Conservation (phyloP, 345 rosid species). For the Zanthoxylum bungeanum region DNA sequence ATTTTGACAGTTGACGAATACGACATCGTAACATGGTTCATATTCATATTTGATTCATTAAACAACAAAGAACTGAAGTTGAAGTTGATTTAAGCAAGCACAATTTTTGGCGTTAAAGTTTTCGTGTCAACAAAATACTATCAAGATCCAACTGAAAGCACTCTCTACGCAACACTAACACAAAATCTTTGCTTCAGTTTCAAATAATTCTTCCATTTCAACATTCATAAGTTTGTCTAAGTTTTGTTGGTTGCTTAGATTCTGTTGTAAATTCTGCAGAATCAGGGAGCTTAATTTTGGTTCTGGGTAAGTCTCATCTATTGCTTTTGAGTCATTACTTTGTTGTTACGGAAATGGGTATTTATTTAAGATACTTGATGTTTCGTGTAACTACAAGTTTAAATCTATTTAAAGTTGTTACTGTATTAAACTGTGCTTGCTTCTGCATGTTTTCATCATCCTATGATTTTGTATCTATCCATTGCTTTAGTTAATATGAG, state of each 20-base stretch:
- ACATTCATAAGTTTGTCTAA: neutral
- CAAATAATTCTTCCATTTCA: neutral
- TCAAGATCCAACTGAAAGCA: conserved; percentile 10
- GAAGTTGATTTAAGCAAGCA: too few relatives aligned
- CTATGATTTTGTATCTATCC: neutral
- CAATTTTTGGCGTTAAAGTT: neutral
- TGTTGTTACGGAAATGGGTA: neutral
- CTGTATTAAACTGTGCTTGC: neutral
- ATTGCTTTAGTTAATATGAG: neutral
- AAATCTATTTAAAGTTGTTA: conserved; percentile 1
- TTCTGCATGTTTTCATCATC: neutral
- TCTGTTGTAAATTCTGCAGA: neutral
- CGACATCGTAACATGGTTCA: too few relatives aligned
- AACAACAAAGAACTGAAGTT: too few relatives aligned
- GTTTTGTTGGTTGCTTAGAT: neutral
- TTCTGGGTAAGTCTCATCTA: conserved; percentile 1
- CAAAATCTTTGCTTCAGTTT: neutral
- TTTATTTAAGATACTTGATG: neutral
- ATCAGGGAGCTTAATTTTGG: neutral
- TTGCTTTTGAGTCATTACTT: neutral
- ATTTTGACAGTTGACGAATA: too few relatives aligned
- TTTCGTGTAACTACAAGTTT: neutral
- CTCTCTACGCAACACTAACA: neutral
- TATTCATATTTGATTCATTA: too few relatives aligned
- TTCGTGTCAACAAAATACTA: too few relatives aligned